phyloP scores from a whole-genome alignment of 1,139 yeast genomes.

The Taphrina flavorubra region DNA sequence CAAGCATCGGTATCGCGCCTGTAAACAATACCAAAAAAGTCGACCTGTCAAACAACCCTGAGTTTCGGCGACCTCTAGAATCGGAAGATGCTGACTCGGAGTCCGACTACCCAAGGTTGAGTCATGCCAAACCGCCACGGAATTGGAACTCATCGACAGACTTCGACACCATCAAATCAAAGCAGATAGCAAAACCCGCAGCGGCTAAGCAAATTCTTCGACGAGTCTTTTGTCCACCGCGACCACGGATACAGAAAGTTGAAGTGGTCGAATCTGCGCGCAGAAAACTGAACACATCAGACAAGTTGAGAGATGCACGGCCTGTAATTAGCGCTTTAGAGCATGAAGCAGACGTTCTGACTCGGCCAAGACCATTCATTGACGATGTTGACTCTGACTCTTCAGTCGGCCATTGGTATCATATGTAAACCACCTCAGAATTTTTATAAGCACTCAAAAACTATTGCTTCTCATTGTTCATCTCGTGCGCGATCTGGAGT shows the following conservation, averaged over 20 bases:
- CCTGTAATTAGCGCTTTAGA: not conserved
- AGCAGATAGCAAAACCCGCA: not conserved
- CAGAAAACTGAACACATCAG: no score
- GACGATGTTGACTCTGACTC: constrained; percentile 11
- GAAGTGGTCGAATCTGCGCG: no score
- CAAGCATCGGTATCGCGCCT: no score
- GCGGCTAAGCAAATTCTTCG: not conserved
- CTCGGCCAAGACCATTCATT: constrained; percentile 1
- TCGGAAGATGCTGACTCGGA: not conserved
- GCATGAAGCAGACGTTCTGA: not conserved
- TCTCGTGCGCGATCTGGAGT: no score
- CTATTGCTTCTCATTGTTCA: no score
- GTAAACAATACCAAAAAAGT: no score
- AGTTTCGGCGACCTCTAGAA: not conserved
- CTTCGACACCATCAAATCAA: not conserved
- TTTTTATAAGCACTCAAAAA: no score
- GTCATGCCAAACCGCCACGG: not conserved
- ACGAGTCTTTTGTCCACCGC: not conserved
- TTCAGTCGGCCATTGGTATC: constrained; percentile 15
- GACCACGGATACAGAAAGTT: not conserved
- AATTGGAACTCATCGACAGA: constrained; percentile 13
- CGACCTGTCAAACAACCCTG: not conserved
- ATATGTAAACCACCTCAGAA: not conserved
- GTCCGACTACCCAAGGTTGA: not conserved
- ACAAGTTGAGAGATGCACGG: no score